Evolutionary conservation across 768 basidiomycete species (phyloP).

Genomic region (Psilocybe subaeruginosa): DNA sequence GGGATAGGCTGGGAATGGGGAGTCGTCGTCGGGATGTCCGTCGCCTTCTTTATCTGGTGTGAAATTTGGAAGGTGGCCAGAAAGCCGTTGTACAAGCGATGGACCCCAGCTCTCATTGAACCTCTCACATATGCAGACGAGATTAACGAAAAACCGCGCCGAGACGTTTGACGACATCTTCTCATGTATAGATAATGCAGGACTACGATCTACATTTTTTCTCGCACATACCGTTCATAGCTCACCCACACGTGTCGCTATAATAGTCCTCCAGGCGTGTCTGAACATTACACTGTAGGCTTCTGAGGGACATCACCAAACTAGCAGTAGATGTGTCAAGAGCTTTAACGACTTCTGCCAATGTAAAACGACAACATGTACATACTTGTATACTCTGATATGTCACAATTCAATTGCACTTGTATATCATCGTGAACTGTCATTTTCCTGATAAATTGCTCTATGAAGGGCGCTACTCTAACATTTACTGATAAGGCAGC

Average conservation of each 20-base stretch:
- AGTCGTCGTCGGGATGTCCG: slow-evolving; percentile 37
- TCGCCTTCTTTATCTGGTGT: slow-evolving; percentile 36
- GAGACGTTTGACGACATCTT: neutral
- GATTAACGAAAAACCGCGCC: neutral
- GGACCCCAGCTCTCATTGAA: slow-evolving; percentile 18
- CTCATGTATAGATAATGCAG: neutral
- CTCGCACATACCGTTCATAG: neutral
- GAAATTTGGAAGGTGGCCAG: slow-evolving; percentile 43
- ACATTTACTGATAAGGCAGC: too few relatives aligned
- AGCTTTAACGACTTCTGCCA: neutral
- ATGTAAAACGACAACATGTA: neutral
- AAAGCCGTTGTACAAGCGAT: slow-evolving; percentile 30
- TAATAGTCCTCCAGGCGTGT: neutral
- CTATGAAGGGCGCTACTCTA: too few relatives aligned
- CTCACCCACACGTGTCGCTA: neutral
- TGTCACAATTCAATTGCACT: neutral
- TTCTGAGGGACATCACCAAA: neutral
- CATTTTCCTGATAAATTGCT: neutral
- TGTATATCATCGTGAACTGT: neutral
- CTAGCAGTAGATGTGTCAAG: neutral
- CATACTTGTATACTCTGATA: too few relatives aligned
- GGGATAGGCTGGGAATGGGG: slow-evolving; percentile 45
- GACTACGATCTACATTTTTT: neutral
- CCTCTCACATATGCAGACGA: neutral
- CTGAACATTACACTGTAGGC: neutral